Base-by-base conservation (phyloP, 1,284 basidiomycete species). In the Trichosporon inkin region DNA sequence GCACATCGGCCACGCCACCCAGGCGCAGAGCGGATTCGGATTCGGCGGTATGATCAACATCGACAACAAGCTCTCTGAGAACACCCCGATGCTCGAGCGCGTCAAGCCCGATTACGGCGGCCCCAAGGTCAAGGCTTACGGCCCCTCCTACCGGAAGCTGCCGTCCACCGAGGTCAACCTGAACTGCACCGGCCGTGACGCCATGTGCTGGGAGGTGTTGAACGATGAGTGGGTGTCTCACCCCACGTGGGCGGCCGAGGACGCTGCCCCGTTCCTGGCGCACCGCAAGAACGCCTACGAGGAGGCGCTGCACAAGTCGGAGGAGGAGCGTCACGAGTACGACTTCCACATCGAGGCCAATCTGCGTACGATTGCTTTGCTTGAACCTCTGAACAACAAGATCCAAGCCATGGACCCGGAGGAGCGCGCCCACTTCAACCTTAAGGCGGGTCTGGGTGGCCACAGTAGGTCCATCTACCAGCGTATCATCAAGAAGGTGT, bases 211-310 rank as follows among this genome's bases (percentile, higher is more conserved):
- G 79, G 94, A 92, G 53, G 93, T 99, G 17, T 85, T 99, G 58
- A 99, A 97, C 73, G 92, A 97, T 71, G 85, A 88, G 67, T 96
- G 92, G 91, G 91, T 98, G 24, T 96, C 93, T 19, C 93, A 99
- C 77, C 95, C 95, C 1, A 95, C 92, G 0, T 97, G 92, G 92
- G 92, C 91, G 17, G 87, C 88, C 20, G 97, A 95, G 62, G 96
- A 98, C 71, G 92, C 96, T 68, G 85, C 90, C 1, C 91, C 90
- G 1, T 98, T 98, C 79, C 85, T 92, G 61, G 85, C 94, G 6
- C 92, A 97, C 79, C 95, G 95, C 83, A 98, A 98, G 82, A 99
- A 97, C 76, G 84, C 87, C 3, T 98, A 91, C 76, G 96, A 99
- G 78, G 94, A 98, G 71, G 90, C 91, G 0, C 83, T 99, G 59